phyloP scores from a whole-genome alignment of 1,139 yeast species.

The Candida tunisiensis region DNA sequence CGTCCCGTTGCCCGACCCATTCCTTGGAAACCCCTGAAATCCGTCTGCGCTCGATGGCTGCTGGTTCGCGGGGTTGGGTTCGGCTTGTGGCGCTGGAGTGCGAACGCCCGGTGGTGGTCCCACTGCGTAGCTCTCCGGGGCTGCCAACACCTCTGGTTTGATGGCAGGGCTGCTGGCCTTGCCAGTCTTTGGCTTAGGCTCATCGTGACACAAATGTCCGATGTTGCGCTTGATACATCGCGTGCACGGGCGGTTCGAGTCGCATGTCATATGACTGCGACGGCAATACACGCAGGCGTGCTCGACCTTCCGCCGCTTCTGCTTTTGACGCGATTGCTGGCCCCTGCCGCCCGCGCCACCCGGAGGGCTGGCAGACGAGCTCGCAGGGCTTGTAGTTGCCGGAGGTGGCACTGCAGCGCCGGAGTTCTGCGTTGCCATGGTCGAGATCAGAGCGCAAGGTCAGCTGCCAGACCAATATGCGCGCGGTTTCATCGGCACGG shows the following conservation, averaged over 20 bases:
- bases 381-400: no score
- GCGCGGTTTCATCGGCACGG: neutral
- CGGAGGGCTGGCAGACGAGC: no score
- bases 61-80: neutral
- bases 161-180: neutral
- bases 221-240: slow-evolving; percentile 79
- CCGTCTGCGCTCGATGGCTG: neutral
- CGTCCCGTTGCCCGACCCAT: neutral
- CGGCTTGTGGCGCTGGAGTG: neutral
- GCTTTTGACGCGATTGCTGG: no score
- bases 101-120: no score
- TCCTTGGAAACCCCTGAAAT: neutral
- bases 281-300: slow-evolving; percentile 84
- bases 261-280: slow-evolving; percentile 91
- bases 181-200: slow-evolving; percentile 23
- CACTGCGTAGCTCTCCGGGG: no score
- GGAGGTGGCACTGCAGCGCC: no score
- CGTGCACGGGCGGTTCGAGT: slow-evolving; percentile 60
- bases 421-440: no score
- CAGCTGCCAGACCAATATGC: no score
- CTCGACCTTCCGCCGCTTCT: no score
- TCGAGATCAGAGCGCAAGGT: no score
- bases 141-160: neutral
- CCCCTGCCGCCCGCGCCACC: no score
- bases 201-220: slow-evolving; percentile 81